Base-by-base conservation (phyloP, 495 filamentous ascomycete species). In the Penicillium canescens region DNA sequence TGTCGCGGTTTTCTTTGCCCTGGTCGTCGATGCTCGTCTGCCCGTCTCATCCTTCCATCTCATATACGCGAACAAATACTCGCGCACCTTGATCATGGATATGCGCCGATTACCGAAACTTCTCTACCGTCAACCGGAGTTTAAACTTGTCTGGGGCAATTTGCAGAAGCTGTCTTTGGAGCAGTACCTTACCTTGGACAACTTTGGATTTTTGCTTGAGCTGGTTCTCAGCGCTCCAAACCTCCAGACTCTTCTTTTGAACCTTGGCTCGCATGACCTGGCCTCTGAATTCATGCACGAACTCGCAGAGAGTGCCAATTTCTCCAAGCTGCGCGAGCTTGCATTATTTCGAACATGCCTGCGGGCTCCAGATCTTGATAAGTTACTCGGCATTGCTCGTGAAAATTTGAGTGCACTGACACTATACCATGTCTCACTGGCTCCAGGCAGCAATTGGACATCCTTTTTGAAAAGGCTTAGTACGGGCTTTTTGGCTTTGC, bases 51-150 rank as follows among this genome's bases (percentile, higher is more conserved):
- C 66, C 0, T 68, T 68, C 39, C 60, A 68, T 43, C 50, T 68
- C 4, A 49, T 68, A 18, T 68, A 66, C 31, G 57, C 60, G 1
- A 63, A 66, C 37, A 57, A 57, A 28, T 42, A 54, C 16, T 68
- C 65, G 8, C 62, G 59, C 11, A 61, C 65, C 4, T 46, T 68
- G n/a, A 54, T 68, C 13, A 68, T 68, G 62, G 65, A 68, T 46
- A 68, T 68, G 65, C 62, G 65, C 3, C 62, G 65, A 2, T 28
- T 68, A 7, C 65, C 65, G 10, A 68, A 68, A n/a, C 40, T 64
- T 4, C 34, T 66, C 7, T 63, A 65, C 42, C 62, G 59, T n/a
- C 62, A 68, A 31, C 65, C 65, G 0, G 21, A 59, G 56, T 68
- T 68, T 9, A 54, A 56, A 16, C 11, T 39, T 18, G 59, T 55